These are phyloP conservation scores for Nemania sp. DNA, from an alignment of 2,329 filamentous ascomycete species.

Conservation along the genomic window DNA sequence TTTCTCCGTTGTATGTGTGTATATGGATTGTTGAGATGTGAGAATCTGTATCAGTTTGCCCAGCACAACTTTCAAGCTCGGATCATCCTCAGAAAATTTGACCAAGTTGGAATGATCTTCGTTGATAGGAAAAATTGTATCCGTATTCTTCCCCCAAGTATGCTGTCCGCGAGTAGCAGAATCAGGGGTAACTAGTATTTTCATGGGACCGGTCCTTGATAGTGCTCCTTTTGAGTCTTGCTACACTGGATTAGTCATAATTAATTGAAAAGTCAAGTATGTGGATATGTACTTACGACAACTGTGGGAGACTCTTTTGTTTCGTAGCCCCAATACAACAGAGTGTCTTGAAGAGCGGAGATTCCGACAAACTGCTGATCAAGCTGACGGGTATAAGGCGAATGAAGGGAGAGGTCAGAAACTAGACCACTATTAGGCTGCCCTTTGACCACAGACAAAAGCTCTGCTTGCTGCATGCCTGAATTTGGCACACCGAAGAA, in stretches of 20 bases:
- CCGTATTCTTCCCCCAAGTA: background rate
- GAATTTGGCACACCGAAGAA: conserved; percentile 24
- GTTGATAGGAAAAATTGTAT: conserved; percentile 12
- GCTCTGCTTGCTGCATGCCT: conserved; percentile 18
- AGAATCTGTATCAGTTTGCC: background rate
- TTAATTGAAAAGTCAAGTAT: background rate
- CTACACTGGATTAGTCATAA: background rate
- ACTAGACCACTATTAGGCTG: conserved; percentile 9
- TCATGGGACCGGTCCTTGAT: conserved; percentile 2
- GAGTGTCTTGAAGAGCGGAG: background rate
- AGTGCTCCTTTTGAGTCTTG: background rate
- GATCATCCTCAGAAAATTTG: conserved; percentile 10
- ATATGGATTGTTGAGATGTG: background rate
- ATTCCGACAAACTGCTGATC: conserved; percentile 1
- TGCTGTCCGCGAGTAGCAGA: conserved; percentile 10
- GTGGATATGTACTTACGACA: background rate
- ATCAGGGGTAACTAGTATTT: conserved; percentile 19
- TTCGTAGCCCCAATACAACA: conserved; percentile 21
- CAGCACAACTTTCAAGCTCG: background rate
- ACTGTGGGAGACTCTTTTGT: conserved; percentile 20
- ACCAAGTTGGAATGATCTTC: conserved; percentile 24
- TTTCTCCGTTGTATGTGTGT: background rate
- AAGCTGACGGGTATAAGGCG: conserved; percentile 8
- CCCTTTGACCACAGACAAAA: conserved; percentile 1
- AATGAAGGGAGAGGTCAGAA: background rate